Base-by-base conservation (phyloP, 352 stramenopile genomes). In the Phytophthora chlamydospora region DNA sequence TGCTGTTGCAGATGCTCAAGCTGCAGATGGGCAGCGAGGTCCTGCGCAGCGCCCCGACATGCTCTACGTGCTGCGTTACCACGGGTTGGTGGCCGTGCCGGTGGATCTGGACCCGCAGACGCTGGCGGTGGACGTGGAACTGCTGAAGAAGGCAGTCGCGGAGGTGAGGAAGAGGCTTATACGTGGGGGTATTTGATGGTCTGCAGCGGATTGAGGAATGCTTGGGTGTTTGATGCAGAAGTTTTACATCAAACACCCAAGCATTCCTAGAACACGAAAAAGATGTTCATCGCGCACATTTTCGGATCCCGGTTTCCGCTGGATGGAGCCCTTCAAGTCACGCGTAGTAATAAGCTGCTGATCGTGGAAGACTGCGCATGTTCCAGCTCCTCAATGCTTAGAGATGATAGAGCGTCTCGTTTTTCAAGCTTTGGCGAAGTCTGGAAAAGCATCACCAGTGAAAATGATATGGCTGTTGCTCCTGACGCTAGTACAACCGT, bases 11-110 rank as follows among this genome's bases (percentile, higher is more conserved):
- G 61, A 88, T 83, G 29, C 76, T 93, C 19, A 75, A 84, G 50
- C 71, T 93, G n/a, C 83, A 83, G 9, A 34, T 34, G 19, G 83
- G 82, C 11, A 89, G 71, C 50, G 78, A 93, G 55, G 78, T 95
- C 38, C 68, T 95, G 14, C 90, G 85, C 58, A 90, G 78, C 66
- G 84, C 62, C 83, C 84, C 0, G 87, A 95, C 58, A 93, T 95
- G 87, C 69, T 95, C 41, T 85, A 93, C 61, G 62, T 93, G 31
- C 59, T 93, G 42, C 66, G 73, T 6, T 84, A 90, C 45, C 85
- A 95, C 69, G 80, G 71, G 4, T 62, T 95, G n/a, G 80, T 93
- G 36, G 71, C 84, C 0, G 78, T 93, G 9, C 80, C 84, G 0
- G 68, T 93, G 34, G 87, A 95, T 64, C 36, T 95, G 29, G 61